Conservation (phyloP, 768 basidiomycete species). For the Termitomyces titanicus region DNA sequence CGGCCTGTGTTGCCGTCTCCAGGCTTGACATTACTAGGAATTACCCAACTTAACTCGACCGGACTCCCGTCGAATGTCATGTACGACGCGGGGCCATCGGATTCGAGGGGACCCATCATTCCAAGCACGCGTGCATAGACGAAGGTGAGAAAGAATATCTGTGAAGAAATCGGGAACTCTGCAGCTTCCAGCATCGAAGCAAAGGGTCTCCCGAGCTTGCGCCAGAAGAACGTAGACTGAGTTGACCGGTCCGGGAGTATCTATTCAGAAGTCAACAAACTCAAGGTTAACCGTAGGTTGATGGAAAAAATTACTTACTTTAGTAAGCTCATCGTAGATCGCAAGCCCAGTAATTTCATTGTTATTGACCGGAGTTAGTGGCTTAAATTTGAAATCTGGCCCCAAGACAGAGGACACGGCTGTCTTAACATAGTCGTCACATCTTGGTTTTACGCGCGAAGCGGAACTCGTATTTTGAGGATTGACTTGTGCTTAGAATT, state of each 20-base stretch:
- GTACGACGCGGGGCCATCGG: conserved; percentile 18
- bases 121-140: conserved; percentile 26
- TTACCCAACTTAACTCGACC: conserved; percentile 30
- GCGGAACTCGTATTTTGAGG: not conserved
- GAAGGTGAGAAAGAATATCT: conserved; percentile 26
- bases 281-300: not conserved
- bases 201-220: conserved; percentile 23
- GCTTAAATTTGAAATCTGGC: conserved; percentile 12
- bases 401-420: conserved; percentile 12
- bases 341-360: conserved; percentile 9
- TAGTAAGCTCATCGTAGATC: conserved; percentile 16
- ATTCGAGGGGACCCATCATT: conserved; percentile 26
- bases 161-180: conserved; percentile 18
- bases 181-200: conserved; percentile 27
- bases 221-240: conserved; percentile 24
- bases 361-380: not conserved
- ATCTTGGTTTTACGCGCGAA: not conserved
- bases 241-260: conserved; percentile 14
- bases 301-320: conserved; percentile 11
- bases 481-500: conserved; percentile 12
- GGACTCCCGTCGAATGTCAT: conserved; percentile 32
- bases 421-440: conserved; percentile 5
- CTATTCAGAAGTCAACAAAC: not conserved
- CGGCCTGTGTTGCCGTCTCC: conserved; percentile 13
- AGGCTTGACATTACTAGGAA: conserved; percentile 19